Base-by-base conservation (phyloP, 2,329 filamentous ascomycete species). In the Westerdykella aurantiaca region DNA sequence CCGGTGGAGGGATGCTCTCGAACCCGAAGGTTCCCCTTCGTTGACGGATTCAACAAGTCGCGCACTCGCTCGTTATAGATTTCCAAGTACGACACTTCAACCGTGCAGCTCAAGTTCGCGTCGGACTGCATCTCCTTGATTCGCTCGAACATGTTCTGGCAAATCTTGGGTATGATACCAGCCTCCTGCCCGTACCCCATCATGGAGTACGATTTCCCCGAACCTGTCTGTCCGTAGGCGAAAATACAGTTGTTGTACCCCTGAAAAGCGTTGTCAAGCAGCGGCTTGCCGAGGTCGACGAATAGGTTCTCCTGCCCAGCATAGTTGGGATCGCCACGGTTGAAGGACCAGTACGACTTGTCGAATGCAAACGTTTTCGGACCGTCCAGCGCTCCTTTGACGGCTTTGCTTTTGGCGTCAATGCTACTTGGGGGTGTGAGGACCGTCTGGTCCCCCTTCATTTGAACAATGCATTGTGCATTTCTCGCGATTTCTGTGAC, bases 191-290 rank as follows among this genome's bases (percentile, higher is more conserved):
- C 93, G 70, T 97, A 98, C 39, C 93, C 93, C 93, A 98, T 98
- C 91, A 98, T 98, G 25, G 90, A 96, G 69, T 98, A 98, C 13
- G 89, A 96, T 72, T 98, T 98, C 70, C 93, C 93, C 1, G 93
- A 97, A 55, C 93, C 93, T 2, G 93, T 98, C 73, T 98, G 93
- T 14, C 93, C 93, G 65, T 98, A 98, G 12, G 93, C 93, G 66
- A 98, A 98, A 63, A 98, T 98, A 76, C 93, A 98, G 69, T 97
- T 98, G 76, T 98, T 97, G 74, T 97, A 98, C 37, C 93, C 93
- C 61, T 91, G 82, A 65, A 98, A 98, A 14, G 93, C 93, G 79
- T 98, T 98, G 72, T 98, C 91, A 55, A 98, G 78, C 46, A 98
- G 77, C 42, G 93, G 93, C 56, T 82, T 81, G 50, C 93, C 93